Percentiles rank a stretch among this genome's conserved stretches.
Evolutionary conservation across 176 grass and related monocot species (phyloP).

Genomic region (Oryza australiensis): DNA sequence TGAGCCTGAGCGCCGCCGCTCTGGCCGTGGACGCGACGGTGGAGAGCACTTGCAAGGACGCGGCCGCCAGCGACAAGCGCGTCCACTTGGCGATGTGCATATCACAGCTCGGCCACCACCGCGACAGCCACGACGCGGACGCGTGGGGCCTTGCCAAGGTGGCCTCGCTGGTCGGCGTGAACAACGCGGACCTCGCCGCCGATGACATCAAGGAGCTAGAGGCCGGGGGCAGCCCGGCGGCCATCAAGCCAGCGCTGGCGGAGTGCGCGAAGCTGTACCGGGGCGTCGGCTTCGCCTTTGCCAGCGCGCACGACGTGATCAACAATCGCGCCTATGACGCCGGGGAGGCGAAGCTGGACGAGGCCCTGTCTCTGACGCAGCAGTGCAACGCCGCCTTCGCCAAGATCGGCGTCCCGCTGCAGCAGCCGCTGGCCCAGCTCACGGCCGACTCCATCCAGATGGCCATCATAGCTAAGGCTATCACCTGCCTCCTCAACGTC

Average conservation of each 20-base stretch:
- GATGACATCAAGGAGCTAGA: not conserved
- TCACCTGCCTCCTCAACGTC: constrained; percentile 16
- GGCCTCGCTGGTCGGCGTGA: constrained; percentile 8
- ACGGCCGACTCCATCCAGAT: constrained; percentile 2
- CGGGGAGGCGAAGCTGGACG: not conserved
- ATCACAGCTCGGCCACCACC: constrained; percentile 1
- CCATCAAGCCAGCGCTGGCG: not conserved
- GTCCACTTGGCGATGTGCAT: constrained; percentile 3
- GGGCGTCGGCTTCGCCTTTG: not conserved
- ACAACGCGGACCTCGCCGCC: not conserved
- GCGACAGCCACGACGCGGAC: not conserved
- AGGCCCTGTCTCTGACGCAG: not conserved
- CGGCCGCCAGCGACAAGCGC: not conserved
- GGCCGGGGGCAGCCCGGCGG: not conserved
- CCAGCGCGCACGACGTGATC: not conserved
- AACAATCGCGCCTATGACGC: not conserved
- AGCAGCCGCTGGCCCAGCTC: not conserved
- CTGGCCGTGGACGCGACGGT: too few species aligned
- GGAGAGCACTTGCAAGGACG: too few species aligned
- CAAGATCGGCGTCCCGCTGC: not conserved
- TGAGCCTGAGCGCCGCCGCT: too few species aligned
- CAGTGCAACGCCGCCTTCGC: constrained; percentile 11
- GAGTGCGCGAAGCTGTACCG: not conserved
- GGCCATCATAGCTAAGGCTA: constrained; percentile 23
- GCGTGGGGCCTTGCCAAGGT: constrained; percentile 33